Evolutionary conservation across 495 filamentous ascomycete species (phyloP).

Genomic region (Xylaria scruposa): DNA sequence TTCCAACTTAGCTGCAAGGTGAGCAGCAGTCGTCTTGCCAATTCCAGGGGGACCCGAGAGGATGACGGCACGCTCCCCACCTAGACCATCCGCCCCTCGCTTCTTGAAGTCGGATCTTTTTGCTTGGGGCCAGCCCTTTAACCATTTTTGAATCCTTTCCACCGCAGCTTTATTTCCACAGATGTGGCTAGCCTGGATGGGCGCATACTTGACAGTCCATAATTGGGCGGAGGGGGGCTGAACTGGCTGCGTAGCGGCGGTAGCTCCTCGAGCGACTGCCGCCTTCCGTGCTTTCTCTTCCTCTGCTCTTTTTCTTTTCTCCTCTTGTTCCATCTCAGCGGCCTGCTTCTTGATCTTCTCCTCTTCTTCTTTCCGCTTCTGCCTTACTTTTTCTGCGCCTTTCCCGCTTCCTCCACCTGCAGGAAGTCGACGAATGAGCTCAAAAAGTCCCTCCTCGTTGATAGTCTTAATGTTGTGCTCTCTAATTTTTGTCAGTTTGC

Average conservation of each 20-base stretch:
- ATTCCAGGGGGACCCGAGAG: conserved; percentile 95
- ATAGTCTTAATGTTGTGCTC: conserved; percentile 84
- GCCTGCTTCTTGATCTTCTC: conserved; percentile 78
- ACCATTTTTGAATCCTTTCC: conserved; percentile 87
- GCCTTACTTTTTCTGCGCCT: conserved; percentile 81
- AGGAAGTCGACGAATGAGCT: conserved; percentile 82
- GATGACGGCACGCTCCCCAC: conserved; percentile 81
- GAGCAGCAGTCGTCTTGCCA: conserved; percentile 96
- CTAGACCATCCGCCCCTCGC: conserved; percentile 80
- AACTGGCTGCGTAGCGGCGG: conserved; percentile 42
- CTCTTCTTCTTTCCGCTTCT: conserved; percentile 82
- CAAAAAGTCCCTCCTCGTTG: conserved; percentile 89
- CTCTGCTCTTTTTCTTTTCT: conserved; percentile 60
- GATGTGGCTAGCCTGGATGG: conserved; percentile 80
- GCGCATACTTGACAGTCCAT: conserved; percentile 97
- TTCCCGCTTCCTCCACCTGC: conserved; percentile 85
- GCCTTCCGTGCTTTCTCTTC: conserved; percentile 57
- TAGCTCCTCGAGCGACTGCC: conserved; percentile 49
- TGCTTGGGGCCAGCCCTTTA: conserved; percentile 78
- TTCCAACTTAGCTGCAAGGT: conserved; percentile 89
- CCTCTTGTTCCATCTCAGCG: conserved; percentile 77
- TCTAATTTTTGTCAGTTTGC: conserved; percentile 87
- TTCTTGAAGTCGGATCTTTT: conserved; percentile 77
- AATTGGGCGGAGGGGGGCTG: conserved; percentile 67
- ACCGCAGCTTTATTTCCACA: conserved; percentile 94